Evolutionary conservation across 2,329 filamentous ascomycete species (phyloP).

Genomic region (Coccinonectria pachysandricola): DNA sequence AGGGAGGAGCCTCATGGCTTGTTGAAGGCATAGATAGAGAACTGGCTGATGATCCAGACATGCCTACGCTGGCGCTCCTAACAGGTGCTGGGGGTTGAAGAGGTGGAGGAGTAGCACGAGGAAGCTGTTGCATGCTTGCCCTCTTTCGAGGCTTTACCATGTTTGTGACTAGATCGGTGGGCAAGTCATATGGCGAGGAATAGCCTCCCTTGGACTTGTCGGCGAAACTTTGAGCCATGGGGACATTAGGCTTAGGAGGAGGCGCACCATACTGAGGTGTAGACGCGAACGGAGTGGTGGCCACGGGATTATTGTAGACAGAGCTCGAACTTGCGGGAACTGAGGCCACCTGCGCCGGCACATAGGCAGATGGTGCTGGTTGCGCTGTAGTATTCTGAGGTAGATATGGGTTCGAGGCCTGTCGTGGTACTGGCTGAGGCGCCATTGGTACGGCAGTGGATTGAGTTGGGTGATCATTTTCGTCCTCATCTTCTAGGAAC

Average conservation of each 20-base stretch:
- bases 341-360: slow-evolving; percentile 7
- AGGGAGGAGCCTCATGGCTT: slow-evolving; percentile 21
- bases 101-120: slow-evolving; percentile 32
- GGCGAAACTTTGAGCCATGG: slow-evolving; percentile 70
- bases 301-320: slow-evolving; percentile 15
- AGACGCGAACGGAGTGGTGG: slow-evolving; percentile 14
- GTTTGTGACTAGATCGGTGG: slow-evolving; percentile 59
- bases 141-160: slow-evolving; percentile 58
- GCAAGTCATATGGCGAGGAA: slow-evolving; percentile 87
- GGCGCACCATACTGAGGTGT: slow-evolving; percentile 28
- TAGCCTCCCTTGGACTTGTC: slow-evolving; percentile 89
- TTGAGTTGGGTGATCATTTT: too few relatives aligned
- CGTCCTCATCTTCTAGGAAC: slow-evolving; percentile 62
- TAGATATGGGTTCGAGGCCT: slow-evolving; percentile 17
- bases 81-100: slow-evolving; percentile 37
- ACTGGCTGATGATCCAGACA: slow-evolving; percentile 18
- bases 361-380: slow-evolving; percentile 13
- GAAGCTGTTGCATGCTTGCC: slow-evolving; percentile 45
- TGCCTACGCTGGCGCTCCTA: slow-evolving; percentile 51
- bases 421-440: slow-evolving; percentile 5
- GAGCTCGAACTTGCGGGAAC: slow-evolving; percentile 7
- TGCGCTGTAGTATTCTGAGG: slow-evolving; percentile 12
- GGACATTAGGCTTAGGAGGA: slow-evolving; percentile 33
- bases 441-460: slow-evolving; percentile 19
- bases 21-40: slow-evolving; percentile 23